Conservation (phyloP, 345 rosid species). For the Mangifera indica region DNA sequence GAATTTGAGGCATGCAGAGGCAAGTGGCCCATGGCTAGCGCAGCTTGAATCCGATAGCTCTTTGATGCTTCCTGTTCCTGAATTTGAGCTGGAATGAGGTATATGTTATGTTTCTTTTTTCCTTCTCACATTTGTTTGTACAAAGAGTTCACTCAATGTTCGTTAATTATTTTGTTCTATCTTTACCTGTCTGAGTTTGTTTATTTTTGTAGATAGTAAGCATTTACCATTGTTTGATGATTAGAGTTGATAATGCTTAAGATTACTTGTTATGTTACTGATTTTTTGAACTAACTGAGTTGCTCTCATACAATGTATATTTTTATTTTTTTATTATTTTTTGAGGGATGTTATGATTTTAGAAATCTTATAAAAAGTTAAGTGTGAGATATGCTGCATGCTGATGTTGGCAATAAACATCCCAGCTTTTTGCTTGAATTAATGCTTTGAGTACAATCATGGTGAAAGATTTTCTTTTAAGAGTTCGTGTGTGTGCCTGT, state of each 20-base stretch:
- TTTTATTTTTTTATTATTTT: neutral
- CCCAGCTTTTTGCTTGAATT: neutral
- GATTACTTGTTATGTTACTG: neutral
- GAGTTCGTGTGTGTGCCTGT: neutral
- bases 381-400: constrained; percentile 3
- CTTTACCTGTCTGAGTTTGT: neutral
- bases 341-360: neutral
- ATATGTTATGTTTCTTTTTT: constrained; percentile 3
- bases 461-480: neutral
- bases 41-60: constrained; percentile 34
- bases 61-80: constrained; percentile 24
- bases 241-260: neutral
- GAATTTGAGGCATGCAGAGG: constrained; percentile 37
- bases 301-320: neutral
- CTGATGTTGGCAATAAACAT: neutral
- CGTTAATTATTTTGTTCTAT: constrained; percentile 1
- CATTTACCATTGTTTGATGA: neutral
- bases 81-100: constrained; percentile 45
- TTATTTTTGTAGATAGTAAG: neutral
- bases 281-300: neutral
- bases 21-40: constrained; percentile 45
- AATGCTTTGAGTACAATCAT: neutral
- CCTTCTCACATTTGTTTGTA: neutral
- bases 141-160: constrained; percentile 20
- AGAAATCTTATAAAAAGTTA: constrained; percentile 2